These are phyloP conservation scores for Exophiala dermatitidis DNA, from an alignment of 2,329 filamentous ascomycete genomes.

Conservation along the genomic window DNA sequence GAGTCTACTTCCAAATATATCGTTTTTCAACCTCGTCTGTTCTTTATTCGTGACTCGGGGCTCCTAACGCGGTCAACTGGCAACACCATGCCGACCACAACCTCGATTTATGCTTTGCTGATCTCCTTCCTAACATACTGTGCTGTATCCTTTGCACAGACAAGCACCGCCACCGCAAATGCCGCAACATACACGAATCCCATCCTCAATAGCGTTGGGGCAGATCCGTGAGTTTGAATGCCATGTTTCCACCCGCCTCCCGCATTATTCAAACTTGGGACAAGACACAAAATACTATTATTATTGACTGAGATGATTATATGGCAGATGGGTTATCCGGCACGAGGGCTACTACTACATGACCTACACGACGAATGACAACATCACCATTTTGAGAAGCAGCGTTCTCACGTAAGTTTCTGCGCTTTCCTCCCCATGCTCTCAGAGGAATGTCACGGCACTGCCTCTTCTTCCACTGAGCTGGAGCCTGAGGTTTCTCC, in stretches of 20 bases:
- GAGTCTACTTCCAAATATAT: too few relatives aligned
- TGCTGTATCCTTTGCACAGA: slow-evolving; percentile 1
- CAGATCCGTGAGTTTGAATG: slow-evolving; percentile 30
- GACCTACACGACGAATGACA: slow-evolving; percentile 37
- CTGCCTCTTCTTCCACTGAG: too few relatives aligned
- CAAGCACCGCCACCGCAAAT: slow-evolving; percentile 25
- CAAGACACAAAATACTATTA: too few relatives aligned
- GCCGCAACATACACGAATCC: slow-evolving; percentile 38
- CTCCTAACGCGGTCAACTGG: too few relatives aligned
- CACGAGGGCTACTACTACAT: slow-evolving; percentile 39
- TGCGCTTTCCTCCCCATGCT: not conserved
- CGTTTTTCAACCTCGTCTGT: too few relatives aligned
- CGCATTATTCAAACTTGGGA: too few relatives aligned
- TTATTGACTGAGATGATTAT: too few relatives aligned
- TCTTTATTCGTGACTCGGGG: too few relatives aligned
- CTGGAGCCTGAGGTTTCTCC: not conserved
- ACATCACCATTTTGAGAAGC: slow-evolving; percentile 37
- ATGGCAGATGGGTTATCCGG: slow-evolving; percentile 32
- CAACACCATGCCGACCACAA: too few relatives aligned
- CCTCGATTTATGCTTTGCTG: too few relatives aligned
- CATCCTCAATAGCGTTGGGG: slow-evolving; percentile 35
- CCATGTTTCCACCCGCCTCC: too few relatives aligned
- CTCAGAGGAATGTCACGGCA: too few relatives aligned
- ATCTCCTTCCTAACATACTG: not conserved
- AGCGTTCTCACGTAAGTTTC: slow-evolving; percentile 32